Evolutionary conservation across 2,329 filamentous ascomycete genomes (phyloP), one percentile per base, ranked within the genome.

Genomic region (Phaeophleospora eucalypticola): DNA sequence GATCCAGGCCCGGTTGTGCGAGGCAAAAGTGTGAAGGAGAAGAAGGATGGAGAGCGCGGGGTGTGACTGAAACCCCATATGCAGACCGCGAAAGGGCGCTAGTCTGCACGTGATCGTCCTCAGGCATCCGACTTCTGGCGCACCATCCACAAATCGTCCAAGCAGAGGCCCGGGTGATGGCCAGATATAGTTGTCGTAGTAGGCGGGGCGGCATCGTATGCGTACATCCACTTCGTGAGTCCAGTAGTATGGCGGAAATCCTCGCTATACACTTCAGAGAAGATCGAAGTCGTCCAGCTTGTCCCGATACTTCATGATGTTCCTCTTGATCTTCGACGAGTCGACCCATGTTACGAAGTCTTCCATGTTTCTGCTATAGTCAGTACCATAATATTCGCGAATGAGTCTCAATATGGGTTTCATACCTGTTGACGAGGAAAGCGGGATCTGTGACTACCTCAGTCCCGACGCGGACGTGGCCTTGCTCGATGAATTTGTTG

Each of bases 301-400:
- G 69, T 96, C 89, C 60, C 89, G 82, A 67, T 96, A 97, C 71
- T 87, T 88, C 81, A 95, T 84, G 55, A 96, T 95, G 65, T 89
- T 93, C 65, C 86, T 81, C 84, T 95, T 95, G 68, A 97, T 90
- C 86, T 96, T 96, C 70, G 88, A 94, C 50, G 88, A 89, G 61
- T 94, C 87, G 8, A 91, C 85, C 91, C 91, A 97, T 0, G 91
- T 96, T 15, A 97, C 86, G 66, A 94, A 95, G 71, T 97, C 91
- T 71, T 97, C 91, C 79, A 95, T 88, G 51, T 82, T 87, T 56
- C 90, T 71, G 39, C 1, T 19, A 4, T 4, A 21, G 27, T 53
- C 36, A 51, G 41, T 41, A 32, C 45, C 33, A n/a, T 32, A 18
- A 27, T 34, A 36, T 46, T 37, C 17, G 36, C 6, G 17, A 34